These are phyloP conservation scores for Nakaseomyces sp. DNA, from an alignment of 1,139 yeast species.

Conservation along the genomic window DNA sequence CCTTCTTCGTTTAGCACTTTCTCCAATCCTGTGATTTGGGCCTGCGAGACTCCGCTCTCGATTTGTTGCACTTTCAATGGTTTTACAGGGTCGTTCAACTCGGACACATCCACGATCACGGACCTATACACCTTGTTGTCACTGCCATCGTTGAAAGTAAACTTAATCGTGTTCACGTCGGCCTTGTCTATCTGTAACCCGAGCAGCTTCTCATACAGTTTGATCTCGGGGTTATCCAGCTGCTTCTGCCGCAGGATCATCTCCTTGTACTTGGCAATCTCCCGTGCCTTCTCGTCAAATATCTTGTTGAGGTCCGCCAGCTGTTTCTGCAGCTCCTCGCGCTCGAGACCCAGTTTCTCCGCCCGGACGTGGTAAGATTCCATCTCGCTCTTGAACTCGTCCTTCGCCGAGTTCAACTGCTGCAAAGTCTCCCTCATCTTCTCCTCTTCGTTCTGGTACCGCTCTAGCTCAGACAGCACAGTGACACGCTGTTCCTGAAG, in stretches of 20 bases:
- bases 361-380: conserved; percentile 17
- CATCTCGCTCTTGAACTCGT: conserved; percentile 17
- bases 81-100: neutral
- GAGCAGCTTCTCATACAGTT: conserved; percentile 21
- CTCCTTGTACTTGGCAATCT: conserved; percentile 21
- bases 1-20: neutral
- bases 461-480: conserved; percentile 3
- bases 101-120: conserved; percentile 21
- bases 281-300: conserved; percentile 20
- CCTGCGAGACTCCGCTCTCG: neutral
- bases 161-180: conserved; percentile 17
- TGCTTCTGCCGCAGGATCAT: conserved; percentile 18
- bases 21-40: neutral
- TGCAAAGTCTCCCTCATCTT: conserved; percentile 4
- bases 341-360: conserved; percentile 16
- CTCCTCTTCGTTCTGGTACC: conserved; percentile 5
- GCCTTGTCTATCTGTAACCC: conserved; percentile 24
- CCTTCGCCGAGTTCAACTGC: conserved; percentile 7
- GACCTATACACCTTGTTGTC: conserved; percentile 11
- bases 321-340: conserved; percentile 15
- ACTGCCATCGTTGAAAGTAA: conserved; percentile 18
- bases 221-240: conserved; percentile 24
- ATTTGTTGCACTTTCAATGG: neutral
- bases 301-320: conserved; percentile 17
- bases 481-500: conserved; percentile 4